Percentiles rank a stretch among this genome's conserved stretches.
Evolutionary conservation across 2,329 filamentous ascomycete genomes (phyloP).

Genomic region (Epicoccum sorghinum): DNA sequence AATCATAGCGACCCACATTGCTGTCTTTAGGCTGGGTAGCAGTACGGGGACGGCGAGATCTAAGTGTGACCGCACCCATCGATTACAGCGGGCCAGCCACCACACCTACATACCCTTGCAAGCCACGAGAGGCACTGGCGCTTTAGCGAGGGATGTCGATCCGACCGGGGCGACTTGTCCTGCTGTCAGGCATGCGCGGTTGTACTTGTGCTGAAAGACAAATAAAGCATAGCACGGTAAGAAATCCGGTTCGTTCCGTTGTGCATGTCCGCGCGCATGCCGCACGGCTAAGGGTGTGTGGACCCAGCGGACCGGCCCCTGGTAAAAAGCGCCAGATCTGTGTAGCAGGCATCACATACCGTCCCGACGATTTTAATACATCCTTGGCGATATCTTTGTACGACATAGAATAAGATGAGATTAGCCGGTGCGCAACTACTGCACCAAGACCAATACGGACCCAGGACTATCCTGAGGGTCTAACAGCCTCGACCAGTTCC

Average conservation of each 20-base stretch:
- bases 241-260: conserved; percentile 29
- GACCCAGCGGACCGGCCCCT: conserved; percentile 39
- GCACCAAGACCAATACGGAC: conserved; percentile 35
- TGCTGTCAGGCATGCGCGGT: conserved; percentile 16
- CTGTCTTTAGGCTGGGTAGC: conserved; percentile 1
- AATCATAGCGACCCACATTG: neutral
- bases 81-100: conserved; percentile 23
- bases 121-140: conserved; percentile 35
- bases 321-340: conserved; percentile 33
- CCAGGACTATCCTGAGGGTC: conserved; percentile 27
- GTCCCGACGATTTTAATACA: conserved; percentile 31
- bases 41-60: conserved; percentile 14
- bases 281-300: conserved; percentile 21
- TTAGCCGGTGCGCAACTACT: conserved; percentile 30
- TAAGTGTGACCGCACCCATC: conserved; percentile 15
- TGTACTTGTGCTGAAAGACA: conserved; percentile 20
- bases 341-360: conserved; percentile 33
- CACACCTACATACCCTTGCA: conserved; percentile 25
- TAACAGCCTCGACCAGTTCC: conserved; percentile 24
- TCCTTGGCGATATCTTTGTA: conserved; percentile 47
- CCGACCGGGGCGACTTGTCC: conserved; percentile 25
- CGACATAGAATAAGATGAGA: conserved; percentile 30
- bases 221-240: conserved; percentile 26
- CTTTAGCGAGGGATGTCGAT: conserved; percentile 30
- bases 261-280: conserved; percentile 20